Conservation (phyloP, 225 moss, liverwort and hornwort genomes). For the Antitrichia curtipendula region DNA sequence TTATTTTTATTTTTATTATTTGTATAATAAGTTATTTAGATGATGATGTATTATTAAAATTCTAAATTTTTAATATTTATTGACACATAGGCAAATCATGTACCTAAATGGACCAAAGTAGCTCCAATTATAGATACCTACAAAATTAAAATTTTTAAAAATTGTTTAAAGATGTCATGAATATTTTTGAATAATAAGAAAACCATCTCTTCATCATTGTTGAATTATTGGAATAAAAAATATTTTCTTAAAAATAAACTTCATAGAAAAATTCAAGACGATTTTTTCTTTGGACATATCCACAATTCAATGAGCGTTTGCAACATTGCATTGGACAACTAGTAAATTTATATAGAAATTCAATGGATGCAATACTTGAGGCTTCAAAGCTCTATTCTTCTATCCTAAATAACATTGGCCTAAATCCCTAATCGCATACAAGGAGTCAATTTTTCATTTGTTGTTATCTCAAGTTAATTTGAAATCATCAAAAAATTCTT, state of each 20-base stretch:
- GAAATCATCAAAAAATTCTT: too few relatives aligned
- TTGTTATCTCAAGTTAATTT: background rate
- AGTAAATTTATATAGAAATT: background rate
- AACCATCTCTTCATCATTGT: background rate
- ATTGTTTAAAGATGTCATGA: background rate
- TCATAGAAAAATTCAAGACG: background rate
- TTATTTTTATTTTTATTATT: too few relatives aligned
- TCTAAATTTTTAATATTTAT: background rate
- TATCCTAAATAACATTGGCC: background rate
- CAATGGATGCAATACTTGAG: too few relatives aligned
- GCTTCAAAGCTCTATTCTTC: background rate
- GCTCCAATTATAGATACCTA: background rate
- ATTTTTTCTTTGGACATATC: too few relatives aligned
- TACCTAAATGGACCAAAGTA: background rate
- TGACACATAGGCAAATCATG: fast-evolving
- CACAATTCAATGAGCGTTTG: too few relatives aligned
- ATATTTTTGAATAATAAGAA: background rate
- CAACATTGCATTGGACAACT: background rate
- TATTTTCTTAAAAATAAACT: fast-evolving
- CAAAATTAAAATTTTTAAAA: too few relatives aligned
- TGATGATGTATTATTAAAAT: too few relatives aligned
- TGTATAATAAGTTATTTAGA: too few relatives aligned
- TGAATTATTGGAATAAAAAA: fast-evolving
- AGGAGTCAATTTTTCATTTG: background rate
- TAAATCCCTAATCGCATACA: background rate